Conservation (phyloP, 2,329 filamentous ascomycete genomes). For the Fonsecaea nubica region DNA sequence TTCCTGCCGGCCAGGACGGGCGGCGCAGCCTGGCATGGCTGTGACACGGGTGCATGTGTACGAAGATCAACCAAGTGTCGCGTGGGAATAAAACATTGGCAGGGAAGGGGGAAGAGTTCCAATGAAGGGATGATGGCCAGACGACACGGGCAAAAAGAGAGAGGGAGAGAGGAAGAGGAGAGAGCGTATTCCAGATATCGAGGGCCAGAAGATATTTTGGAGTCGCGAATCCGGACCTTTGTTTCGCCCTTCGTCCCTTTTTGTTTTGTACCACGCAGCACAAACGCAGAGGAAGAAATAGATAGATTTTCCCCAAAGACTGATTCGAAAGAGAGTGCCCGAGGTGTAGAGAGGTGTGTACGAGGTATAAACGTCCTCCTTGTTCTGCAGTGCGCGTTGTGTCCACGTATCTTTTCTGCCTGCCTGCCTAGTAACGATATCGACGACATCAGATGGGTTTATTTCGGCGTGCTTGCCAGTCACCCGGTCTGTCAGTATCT, state of each 20-base stretch:
- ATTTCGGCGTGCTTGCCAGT: too few species aligned
- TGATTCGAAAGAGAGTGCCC: neutral
- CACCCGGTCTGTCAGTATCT: too few species aligned
- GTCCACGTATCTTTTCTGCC: too few species aligned
- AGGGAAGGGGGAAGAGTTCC: neutral
- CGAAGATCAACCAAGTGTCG: neutral
- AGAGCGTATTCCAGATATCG: neutral
- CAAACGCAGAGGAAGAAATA: neutral
- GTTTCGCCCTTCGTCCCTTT: neutral
- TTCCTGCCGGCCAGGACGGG: neutral
- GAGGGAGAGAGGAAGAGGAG: neutral
- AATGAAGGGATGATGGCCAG: neutral
- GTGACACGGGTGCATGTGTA: conserved; percentile 1
- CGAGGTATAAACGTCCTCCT: too few species aligned
- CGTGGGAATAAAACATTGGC: neutral
- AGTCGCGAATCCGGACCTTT: neutral
- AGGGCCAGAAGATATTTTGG: neutral
- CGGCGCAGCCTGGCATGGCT: neutral
- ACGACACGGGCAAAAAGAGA: neutral
- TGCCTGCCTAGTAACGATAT: too few species aligned
- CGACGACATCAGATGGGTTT: too few species aligned
- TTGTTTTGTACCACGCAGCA: too few species aligned
- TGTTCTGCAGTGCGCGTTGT: too few species aligned
- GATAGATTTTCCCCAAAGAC: neutral
- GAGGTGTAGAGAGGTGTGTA: too few species aligned